phyloP scores from a whole-genome alignment of 208 protist genomes.

The Porcisia hertigi region DNA sequence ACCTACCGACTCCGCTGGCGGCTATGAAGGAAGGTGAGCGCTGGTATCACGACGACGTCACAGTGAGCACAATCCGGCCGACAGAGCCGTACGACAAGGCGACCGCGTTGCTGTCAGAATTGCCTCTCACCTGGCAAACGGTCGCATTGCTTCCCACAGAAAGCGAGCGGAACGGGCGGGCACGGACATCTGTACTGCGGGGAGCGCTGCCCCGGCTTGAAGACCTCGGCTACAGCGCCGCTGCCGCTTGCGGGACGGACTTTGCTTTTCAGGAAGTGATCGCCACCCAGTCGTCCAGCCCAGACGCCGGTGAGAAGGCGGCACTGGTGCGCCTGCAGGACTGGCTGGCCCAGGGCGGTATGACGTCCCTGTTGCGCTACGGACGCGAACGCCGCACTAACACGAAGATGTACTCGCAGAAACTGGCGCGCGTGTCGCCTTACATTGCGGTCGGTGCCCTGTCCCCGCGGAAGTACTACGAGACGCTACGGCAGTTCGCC shows the following conservation, averaged over 20 bases:
- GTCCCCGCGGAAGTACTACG: conserved; percentile 79
- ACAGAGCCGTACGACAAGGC: conserved; percentile 69
- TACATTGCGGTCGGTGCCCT: conserved; percentile 78
- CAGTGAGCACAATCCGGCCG: conserved; percentile 70
- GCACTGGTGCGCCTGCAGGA: conserved; percentile 58
- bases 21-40: conserved; percentile 85
- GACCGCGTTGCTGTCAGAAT: conserved; percentile 33
- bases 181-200: conserved; percentile 40
- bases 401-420: conserved; percentile 85
- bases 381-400: conserved; percentile 73
- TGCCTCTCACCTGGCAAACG: conserved; percentile 31
- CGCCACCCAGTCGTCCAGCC: conserved; percentile 73
- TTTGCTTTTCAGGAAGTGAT: conserved; percentile 78
- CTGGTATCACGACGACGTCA: conserved; percentile 90
- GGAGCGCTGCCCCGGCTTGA: conserved; percentile 66
- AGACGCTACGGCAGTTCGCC: conserved; percentile 63
- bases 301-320: conserved; percentile 59
- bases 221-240: conserved; percentile 72
- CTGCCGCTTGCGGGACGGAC: conserved; percentile 16
- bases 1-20: conserved; percentile 76
- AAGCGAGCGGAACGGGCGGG: conserved; percentile 37
- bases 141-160: conserved; percentile 39
- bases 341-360: conserved; percentile 69
- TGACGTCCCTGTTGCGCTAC: conserved; percentile 73
- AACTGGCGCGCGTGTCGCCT: conserved; percentile 74